Evolutionary conservation across 129 eudicot genomes (phyloP), one percentile per base, ranked within the genome.

Genomic region (Cynara cardunculus): DNA sequence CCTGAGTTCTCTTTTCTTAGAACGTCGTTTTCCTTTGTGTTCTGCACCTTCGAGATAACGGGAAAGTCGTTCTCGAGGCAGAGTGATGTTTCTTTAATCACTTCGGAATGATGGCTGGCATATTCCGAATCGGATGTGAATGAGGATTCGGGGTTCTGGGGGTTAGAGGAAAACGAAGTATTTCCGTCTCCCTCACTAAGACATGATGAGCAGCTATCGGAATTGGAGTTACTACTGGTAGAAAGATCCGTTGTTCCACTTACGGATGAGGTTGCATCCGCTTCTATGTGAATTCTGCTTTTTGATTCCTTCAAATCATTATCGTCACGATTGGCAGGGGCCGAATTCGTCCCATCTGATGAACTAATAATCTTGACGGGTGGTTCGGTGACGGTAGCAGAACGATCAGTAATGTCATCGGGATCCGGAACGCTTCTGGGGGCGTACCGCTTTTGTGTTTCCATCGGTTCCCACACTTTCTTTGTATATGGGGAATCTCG

Each of bases 391-490:
- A 71, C 83, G 66, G 84, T 86, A 69, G 79, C 75, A 41, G 90
- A 73, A 61, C 70, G 81, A 74, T 83, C 84, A 16, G 92, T 93
- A 32, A 90, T 85, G 71, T 89, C 91, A 19, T 25, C 77, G 27
- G 93, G 72, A 80, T 88, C 94, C 19, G 90, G 84, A 83, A 76
- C 89, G 90, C 88, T 81, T 59, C 90, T 81, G 7, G 81, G 62
- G 21, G 62, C 21, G 19, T 80, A 87, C 80, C 84, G 87, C 80
- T 85, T 89, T 56, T 78, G 89, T 18, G 85, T 77, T 64, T 89
- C 94, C 88, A 89, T 74, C 12, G 96, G 96, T 69, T 93, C 98
- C 98, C 94, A 91, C 12, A 92, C 97, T 90, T 90, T 88, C 92
- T 89, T 92, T 14, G 80, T 80, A 80, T 76, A 80, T 13, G 87